Base-by-base conservation (phyloP, 805 yeast genomes). In the Schizosaccharomyces osmophilus region DNA sequence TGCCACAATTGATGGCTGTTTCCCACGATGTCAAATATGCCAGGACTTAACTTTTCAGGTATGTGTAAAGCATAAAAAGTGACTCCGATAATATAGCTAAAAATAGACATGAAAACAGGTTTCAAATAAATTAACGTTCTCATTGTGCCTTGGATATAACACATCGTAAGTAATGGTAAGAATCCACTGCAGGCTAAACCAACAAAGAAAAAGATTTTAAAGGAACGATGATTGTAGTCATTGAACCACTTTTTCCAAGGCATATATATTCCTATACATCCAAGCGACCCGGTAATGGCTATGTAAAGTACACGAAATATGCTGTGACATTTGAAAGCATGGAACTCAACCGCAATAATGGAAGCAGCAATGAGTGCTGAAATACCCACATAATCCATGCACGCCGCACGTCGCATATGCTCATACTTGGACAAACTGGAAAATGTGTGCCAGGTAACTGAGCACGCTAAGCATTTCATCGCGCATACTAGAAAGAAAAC, bases 211-310 rank as follows among this genome's bases (percentile, higher is more conserved):
- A 79, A 75, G 62, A 93, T 86, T 65, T 97, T 76, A 62, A 87
- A 72, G 4, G 84, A 82, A 64, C 95, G 77, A 64, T 87, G 81
- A 68, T 87, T 94, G 3, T 95, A 95, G 62, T 80, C 78, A 71
- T 93, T 97, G 71, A 93, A 90, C 65, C 75, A 78, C 3, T 95
- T 90, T n/a, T 88, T 81, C 95, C 97, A 90, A 62, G 93, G 87
- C 74, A 90, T 81, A 19, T 77, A 69, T 36, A 87, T 79, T 0
- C 97, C 97, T 22, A 80, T 70, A 1, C 75, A 61, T 3, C 97
- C 95, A 62, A 88, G 80, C 1, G 79, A 48, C 0, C 80, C 69
- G 0, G 95, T 84, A 65, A 83, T 75, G 0, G 74, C 54, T 70
- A 87, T 78, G 71, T 82, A 84, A 3, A 75, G 55, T 2, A 76